Conservation (phyloP, 345 rosid genomes). For the Euclidium syriacum region DNA sequence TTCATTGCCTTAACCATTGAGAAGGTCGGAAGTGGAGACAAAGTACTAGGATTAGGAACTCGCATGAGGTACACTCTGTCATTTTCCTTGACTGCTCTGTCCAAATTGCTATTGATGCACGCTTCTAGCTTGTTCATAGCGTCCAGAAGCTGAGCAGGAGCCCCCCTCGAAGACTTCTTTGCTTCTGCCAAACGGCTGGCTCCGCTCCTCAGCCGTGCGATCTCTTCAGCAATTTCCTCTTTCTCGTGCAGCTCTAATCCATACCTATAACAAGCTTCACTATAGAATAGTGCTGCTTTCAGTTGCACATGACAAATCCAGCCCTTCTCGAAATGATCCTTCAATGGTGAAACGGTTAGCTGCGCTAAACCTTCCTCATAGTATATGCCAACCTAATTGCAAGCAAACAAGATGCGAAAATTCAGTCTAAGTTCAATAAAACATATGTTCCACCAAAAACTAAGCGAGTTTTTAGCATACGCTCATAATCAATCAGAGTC, state of each 20-base stretch:
- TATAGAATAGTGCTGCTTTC: conserved; percentile 76
- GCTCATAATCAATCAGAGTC: background rate
- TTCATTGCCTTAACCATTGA: conserved; percentile 90
- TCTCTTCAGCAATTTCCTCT: conserved; percentile 94
- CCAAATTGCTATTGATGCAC: conserved; percentile 65
- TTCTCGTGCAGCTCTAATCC: conserved; percentile 88
- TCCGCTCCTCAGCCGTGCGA: conserved; percentile 78
- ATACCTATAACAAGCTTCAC: conserved; percentile 87
- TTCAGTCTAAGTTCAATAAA: background rate
- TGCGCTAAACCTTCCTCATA: conserved; percentile 93
- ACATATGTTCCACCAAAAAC: conserved; percentile 1
- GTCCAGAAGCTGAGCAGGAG: conserved; percentile 79
- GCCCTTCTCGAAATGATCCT: conserved; percentile 90
- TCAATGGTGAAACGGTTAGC: conserved; percentile 59
- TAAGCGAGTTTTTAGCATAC: background rate
- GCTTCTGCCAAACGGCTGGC: conserved; percentile 63
- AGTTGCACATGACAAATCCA: conserved; percentile 93
- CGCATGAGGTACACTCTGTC: conserved; percentile 98
- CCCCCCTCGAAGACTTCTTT: conserved; percentile 78
- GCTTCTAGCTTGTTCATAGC: conserved; percentile 76
- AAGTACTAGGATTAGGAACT: conserved; percentile 79
- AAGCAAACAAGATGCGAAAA: background rate
- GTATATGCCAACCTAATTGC: conserved; percentile 70
- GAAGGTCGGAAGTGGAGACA: conserved; percentile 73
- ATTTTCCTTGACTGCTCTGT: conserved; percentile 95